Base-by-base conservation (phyloP, 78 protist species). In the Salpingoeca rosetta region DNA sequence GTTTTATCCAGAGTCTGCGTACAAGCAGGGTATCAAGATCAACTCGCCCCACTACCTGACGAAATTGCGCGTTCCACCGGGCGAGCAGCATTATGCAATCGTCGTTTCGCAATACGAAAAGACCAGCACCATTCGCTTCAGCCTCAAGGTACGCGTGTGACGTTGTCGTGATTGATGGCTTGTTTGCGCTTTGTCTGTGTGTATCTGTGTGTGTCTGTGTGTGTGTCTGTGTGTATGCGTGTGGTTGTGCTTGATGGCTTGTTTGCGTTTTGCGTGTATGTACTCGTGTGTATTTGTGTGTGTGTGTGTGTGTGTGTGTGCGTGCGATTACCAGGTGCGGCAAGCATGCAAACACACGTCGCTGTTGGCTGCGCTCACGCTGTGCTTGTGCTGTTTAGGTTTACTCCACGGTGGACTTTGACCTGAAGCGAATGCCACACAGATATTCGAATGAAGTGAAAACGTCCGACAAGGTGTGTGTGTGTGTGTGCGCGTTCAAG, bases 11-110 rank as follows among this genome's bases (percentile, higher is more conserved):
- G 80, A 73, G 57, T 0, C 1, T 0, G 41, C 24, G 42, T 27
- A 36, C 31, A 10, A 12, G 24, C 56, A 73, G 65, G 80, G 80
- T 27, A 57, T 73, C 36, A 37, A 82, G 56, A 35, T 76, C 27
- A 82, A 82, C 56, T 0, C 65, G 41, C 85, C 85, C 24, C 85
- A 82, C 37, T 0, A 25, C 75, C 51, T 73, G 28, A 76, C 76
- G 42, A 38, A 73, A 45, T 35, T 82, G 35, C 57, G 72, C 42
- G 35, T 82, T 28, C 79, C 76, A 1, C 73, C 44, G 28, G 84
- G 84, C 42, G 7, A 44, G 72, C 56, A 37, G 2, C 26, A 0
- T 7, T 44, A 65, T 65, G 72, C 85, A 3, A 28, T 82, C 65
- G 57, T 42, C 36, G 43, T 45, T 17, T 2, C 3, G 10, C 43